Evolutionary conservation across 805 yeast species (phyloP).

Genomic region (Kuraishia cidri): DNA sequence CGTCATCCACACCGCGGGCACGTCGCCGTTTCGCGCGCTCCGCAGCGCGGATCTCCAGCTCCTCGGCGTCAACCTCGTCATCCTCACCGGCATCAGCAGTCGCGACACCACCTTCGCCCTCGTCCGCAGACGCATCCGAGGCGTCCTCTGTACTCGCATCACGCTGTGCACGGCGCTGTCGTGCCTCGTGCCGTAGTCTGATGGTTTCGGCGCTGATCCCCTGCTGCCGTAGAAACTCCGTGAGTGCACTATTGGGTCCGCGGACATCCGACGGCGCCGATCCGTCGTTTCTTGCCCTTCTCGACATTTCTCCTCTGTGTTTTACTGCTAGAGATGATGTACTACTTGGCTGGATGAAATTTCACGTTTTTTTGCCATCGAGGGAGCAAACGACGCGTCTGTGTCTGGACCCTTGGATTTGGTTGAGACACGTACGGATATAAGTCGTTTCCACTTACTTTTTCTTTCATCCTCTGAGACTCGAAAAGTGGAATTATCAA

Average conservation of each 20-base stretch:
- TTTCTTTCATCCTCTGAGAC: too few relatives aligned
- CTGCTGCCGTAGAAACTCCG: slow-evolving; percentile 80
- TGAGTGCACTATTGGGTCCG: slow-evolving; percentile 82
- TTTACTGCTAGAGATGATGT: too few relatives aligned
- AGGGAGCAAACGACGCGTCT: too few relatives aligned
- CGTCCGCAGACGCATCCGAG: slow-evolving; percentile 8
- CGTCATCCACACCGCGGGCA: slow-evolving; percentile 22
- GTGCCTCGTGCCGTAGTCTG: slow-evolving; percentile 30
- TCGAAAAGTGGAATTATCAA: too few relatives aligned
- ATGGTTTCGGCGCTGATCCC: slow-evolving; percentile 83
- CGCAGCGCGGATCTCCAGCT: slow-evolving; percentile 4
- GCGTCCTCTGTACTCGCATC: slow-evolving; percentile 15
- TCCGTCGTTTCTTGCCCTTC: slow-evolving; percentile 4
- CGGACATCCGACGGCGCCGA: slow-evolving; percentile 12
- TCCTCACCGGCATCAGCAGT: slow-evolving; percentile 3
- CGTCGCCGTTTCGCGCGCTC: slow-evolving; percentile 16
- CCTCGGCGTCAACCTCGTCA: slow-evolving; percentile 12
- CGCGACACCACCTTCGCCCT: slow-evolving; percentile 10
- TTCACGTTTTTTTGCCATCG: background rate
- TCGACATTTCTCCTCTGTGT: slow-evolving; percentile 5
- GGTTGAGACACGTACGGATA: too few relatives aligned
- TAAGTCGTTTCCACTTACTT: too few relatives aligned
- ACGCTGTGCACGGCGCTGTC: slow-evolving; percentile 23
- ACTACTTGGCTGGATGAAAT: too few relatives aligned
- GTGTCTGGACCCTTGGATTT: too few relatives aligned